Conservation (phyloP, 2,329 filamentous ascomycete genomes). For the Moelleriella libera region DNA sequence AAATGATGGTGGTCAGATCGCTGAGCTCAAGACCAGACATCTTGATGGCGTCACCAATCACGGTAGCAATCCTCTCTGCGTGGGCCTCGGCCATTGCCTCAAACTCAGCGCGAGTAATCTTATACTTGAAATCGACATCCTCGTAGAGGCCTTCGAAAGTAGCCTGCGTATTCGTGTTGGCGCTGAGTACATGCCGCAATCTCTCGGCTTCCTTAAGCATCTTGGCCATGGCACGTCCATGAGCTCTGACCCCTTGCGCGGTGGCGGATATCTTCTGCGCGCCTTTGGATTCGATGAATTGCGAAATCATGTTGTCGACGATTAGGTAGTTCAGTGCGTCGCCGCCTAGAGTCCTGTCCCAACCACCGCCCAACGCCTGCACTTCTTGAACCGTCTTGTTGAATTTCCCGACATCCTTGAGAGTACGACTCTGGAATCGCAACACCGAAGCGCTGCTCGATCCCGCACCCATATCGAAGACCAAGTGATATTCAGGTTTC, state of each 20-base stretch:
- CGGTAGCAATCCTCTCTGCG: conserved; percentile 50
- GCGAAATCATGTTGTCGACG: conserved; percentile 71
- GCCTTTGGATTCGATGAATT: conserved; percentile 59
- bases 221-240: conserved; percentile 78
- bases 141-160: conserved; percentile 85
- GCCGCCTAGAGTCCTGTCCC: conserved; percentile 81
- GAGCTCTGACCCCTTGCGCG: conserved; percentile 47
- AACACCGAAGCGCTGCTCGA: conserved; percentile 83
- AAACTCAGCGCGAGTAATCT: conserved; percentile 66
- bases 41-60: conserved; percentile 61
- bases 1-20: conserved; percentile 79
- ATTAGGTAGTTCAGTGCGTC: conserved; percentile 81
- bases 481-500: conserved; percentile 80
- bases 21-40: conserved; percentile 56
- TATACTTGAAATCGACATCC: conserved; percentile 87
- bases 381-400: conserved; percentile 97
- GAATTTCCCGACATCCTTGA: conserved; percentile 84
- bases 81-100: conserved; percentile 62
- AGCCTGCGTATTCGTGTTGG: conserved; percentile 68
- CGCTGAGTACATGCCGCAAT: conserved; percentile 77
- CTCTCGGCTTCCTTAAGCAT: conserved; percentile 88
- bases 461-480: conserved; percentile 97
- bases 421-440: conserved; percentile 73
- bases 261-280: conserved; percentile 52
- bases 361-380: conserved; percentile 73